These are phyloP conservation scores for Acarospora socialis DNA, from an alignment of 2,329 filamentous ascomycete species.

Conservation along the genomic window DNA sequence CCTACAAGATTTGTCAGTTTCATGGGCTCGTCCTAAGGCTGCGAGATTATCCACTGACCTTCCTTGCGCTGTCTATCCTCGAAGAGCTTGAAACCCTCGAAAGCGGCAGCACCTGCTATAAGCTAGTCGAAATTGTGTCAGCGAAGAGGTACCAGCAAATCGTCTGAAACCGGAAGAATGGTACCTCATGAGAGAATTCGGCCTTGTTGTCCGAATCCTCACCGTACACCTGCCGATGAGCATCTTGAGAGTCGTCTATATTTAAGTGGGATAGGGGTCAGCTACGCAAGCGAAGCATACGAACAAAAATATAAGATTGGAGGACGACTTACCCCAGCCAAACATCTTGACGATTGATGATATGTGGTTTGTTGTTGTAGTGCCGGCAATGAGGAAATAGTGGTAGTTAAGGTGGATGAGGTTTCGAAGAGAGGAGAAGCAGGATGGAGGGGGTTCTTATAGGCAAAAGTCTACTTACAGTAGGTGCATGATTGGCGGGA, in stretches of 20 bases:
- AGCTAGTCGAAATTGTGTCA: too few species aligned
- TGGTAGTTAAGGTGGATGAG: background rate
- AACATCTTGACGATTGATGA: constrained; percentile 8
- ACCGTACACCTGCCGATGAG: constrained; percentile 42
- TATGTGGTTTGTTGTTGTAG: too few species aligned
- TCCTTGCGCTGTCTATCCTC: constrained; percentile 60
- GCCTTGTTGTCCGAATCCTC: constrained; percentile 41
- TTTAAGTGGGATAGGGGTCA: constrained; percentile 1
- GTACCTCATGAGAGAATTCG: constrained; percentile 59
- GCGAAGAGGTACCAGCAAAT: too few species aligned
- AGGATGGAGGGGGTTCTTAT: constrained; percentile 1
- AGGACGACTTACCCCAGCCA: constrained; percentile 9
- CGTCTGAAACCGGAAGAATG: too few species aligned
- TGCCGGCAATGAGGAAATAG: too few species aligned
- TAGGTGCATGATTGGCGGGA: too few species aligned
- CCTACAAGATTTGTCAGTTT: constrained; percentile 28
- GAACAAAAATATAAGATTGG: background rate
- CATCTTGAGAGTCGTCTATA: constrained; percentile 37
- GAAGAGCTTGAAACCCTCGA: constrained; percentile 66
- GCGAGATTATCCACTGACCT: constrained; percentile 33
- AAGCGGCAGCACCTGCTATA: constrained; percentile 60
- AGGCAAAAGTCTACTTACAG: too few species aligned
- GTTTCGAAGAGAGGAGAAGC: background rate
- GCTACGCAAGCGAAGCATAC: constrained; percentile 3
- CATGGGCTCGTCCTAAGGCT: background rate